Evolutionary conservation across 225 moss, liverwort and hornwort genomes (phyloP).

Genomic region (Lunularia cruciata): DNA sequence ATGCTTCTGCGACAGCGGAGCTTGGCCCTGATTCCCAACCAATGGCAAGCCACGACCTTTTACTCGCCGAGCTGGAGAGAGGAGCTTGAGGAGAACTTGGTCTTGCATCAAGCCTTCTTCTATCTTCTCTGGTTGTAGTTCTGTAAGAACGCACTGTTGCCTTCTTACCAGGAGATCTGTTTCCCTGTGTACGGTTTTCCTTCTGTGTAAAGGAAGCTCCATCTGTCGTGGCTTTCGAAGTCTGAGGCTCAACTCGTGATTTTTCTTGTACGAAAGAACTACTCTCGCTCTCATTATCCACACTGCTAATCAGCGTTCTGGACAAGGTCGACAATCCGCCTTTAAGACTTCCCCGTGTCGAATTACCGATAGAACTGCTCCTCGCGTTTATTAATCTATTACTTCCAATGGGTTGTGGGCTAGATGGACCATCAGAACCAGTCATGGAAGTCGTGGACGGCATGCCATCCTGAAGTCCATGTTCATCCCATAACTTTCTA

Average conservation of each 20-base stretch:
- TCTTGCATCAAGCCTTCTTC: conserved; percentile 21
- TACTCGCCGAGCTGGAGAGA: conserved; percentile 22
- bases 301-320: neutral
- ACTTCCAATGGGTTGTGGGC: conserved; percentile 10
- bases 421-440: neutral
- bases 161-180: conserved; percentile 26
- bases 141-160: conserved; percentile 21
- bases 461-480: no score
- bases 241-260: conserved; percentile 7
- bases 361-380: neutral
- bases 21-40: conserved; percentile 57
- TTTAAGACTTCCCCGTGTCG: conserved; percentile 14
- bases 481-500: neutral
- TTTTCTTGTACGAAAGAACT: conserved; percentile 19
- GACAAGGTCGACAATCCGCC: neutral
- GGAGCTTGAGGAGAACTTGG: conserved; percentile 19
- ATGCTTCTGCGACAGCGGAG: conserved; percentile 55
- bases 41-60: conserved; percentile 29
- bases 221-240: neutral
- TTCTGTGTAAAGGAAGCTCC: conserved; percentile 12
- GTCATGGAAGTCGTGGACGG: conserved; percentile 11
- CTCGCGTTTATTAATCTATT: neutral
- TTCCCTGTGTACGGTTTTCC: conserved; percentile 8
- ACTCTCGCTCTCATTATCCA: conserved; percentile 1
- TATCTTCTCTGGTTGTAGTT: conserved; percentile 24